phyloP scores from a whole-genome alignment of 2,329 filamentous ascomycete species.

The Neurospora sp. region DNA sequence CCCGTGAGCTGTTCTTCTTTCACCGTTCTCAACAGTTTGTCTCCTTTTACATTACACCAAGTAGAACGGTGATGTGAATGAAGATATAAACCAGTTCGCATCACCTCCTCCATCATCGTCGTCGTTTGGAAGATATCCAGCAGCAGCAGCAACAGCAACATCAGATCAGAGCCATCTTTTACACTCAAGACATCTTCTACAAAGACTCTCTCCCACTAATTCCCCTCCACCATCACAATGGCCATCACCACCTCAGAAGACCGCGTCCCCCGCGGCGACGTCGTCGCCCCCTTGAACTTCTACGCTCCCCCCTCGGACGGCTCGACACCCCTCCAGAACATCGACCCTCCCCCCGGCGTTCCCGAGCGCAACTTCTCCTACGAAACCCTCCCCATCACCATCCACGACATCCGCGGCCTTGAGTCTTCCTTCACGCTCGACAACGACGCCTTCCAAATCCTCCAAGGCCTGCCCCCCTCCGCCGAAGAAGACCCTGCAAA shows the following conservation, averaged over 20 bases:
- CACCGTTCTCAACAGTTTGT: not conserved
- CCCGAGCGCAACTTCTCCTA: slow-evolving; percentile 56
- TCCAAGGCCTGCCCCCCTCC: slow-evolving; percentile 47
- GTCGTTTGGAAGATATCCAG: not conserved
- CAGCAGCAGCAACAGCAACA: not conserved
- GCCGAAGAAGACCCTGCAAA: slow-evolving; percentile 25
- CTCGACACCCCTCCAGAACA: slow-evolving; percentile 53
- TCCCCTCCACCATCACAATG: slow-evolving; percentile 22
- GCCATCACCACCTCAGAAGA: slow-evolving; percentile 24
- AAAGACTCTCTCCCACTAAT: not conserved
- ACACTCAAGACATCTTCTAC: not conserved
- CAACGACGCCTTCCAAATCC: slow-evolving; percentile 54
- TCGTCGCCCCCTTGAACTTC: slow-evolving; percentile 55
- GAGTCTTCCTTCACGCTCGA: slow-evolving; percentile 38
- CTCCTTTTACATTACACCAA: too few species aligned
- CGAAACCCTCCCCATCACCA: slow-evolving; percentile 37
- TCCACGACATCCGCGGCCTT: slow-evolving; percentile 64
- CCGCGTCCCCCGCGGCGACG: slow-evolving; percentile 44
- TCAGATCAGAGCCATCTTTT: not conserved
- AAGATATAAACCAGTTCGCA: not conserved
- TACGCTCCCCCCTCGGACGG: slow-evolving; percentile 51
- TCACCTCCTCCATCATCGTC: not conserved
- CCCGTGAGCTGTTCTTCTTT: not conserved
- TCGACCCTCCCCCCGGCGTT: slow-evolving; percentile 52
- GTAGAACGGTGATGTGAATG: not conserved